Percentiles rank a stretch among this genome's conserved stretches.
Conservation (phyloP, 2,329 filamentous ascomycete species). For the Cladobotryum mycophilum region DNA sequence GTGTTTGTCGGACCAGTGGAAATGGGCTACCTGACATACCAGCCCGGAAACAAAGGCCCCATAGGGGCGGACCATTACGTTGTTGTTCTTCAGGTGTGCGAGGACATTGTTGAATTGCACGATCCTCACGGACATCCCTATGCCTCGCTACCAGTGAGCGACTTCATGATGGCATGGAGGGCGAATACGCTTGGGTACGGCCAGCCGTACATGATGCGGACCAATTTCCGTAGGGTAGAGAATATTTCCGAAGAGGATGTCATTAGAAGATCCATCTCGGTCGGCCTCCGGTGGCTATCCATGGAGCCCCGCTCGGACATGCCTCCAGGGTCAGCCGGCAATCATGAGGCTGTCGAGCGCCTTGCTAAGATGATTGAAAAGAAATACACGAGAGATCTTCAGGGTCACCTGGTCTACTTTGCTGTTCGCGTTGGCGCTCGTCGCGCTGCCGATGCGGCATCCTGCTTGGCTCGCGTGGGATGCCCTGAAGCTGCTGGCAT, state of each 20-base stretch:
- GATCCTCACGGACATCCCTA: slow-evolving; percentile 15
- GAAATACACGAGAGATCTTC: slow-evolving; percentile 1
- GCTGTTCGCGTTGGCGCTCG: slow-evolving; percentile 13
- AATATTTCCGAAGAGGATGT: slow-evolving; percentile 12
- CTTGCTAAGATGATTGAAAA: slow-evolving; percentile 11
- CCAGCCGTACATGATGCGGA: slow-evolving; percentile 15
- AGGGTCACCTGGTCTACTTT: slow-evolving; percentile 11
- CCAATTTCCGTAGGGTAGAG: slow-evolving; percentile 10
- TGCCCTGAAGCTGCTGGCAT: slow-evolving; percentile 4
- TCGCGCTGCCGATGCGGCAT: slow-evolving; percentile 13
- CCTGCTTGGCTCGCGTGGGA: slow-evolving; percentile 12
- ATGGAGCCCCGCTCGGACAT: slow-evolving; percentile 3
- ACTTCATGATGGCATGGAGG: slow-evolving; percentile 14
- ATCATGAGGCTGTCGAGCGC: slow-evolving; percentile 8
- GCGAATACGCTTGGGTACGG: slow-evolving; percentile 14
- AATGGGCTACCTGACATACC: slow-evolving; percentile 14
- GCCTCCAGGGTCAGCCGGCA: slow-evolving; percentile 12
- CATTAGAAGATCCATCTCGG: slow-evolving; percentile 11
- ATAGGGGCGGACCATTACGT: slow-evolving; percentile 17
- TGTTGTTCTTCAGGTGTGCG: slow-evolving; percentile 8
- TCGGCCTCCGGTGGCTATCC: slow-evolving; percentile 10
- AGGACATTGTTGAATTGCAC: slow-evolving; percentile 11
- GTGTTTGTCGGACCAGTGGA: slow-evolving; percentile 16
- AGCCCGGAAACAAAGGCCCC: slow-evolving; percentile 11
- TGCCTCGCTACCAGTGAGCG: slow-evolving; percentile 11